Evolutionary conservation across 2,329 filamentous ascomycete species (phyloP), one percentile per base, ranked within the genome.

Genomic region (Stagonosporopsis rhizophila): DNA sequence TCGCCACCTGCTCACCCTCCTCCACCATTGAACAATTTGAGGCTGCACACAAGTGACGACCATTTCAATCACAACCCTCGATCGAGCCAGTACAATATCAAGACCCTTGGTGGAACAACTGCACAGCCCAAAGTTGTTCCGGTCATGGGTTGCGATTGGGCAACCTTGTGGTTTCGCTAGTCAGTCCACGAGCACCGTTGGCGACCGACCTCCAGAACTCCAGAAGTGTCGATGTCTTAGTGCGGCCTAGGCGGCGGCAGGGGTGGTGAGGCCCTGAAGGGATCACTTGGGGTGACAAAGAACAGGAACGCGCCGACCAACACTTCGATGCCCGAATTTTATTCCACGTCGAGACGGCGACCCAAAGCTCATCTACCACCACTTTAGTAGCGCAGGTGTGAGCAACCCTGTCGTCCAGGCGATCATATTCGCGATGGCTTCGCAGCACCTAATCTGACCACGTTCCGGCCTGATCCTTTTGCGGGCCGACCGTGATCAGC

Each of bases 221-320:
- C 42, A 51, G 47, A 52, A 52, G 42, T 56, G 47, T 52, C 53
- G 47, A 56, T 52, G 53, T 56, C 53, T 56, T 47, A 56, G 47
- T 44, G 53, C 44, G 47, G 48, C 44, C 53, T 56, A 37, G 53
- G 53, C 53, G 38, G 25, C 41, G 34, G 44, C 51, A 54, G 51
- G 51, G 51, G 38, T 54, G 38, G 38, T 42, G 42, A 37, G 39
- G 51, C 51, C 44, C 51, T 56, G 46, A 51, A 56, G 47, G 46
- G 41, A 46, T 51, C 46, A 40, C 23, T 45, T 42, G 30, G 52
- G 47, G 27, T 50, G 52, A 56, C 53, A 52, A 56, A 52, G 47
- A 52, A 39, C 34, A 49, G 34, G 34, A 40, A 55, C 52, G 39
- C 52, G 42, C 37, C 47, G 42, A 52, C 22, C 42, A 56, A 39